Evolutionary conservation across 495 filamentous ascomycete species (phyloP).

Genomic region (Lasiosphaeris hirsuta): DNA sequence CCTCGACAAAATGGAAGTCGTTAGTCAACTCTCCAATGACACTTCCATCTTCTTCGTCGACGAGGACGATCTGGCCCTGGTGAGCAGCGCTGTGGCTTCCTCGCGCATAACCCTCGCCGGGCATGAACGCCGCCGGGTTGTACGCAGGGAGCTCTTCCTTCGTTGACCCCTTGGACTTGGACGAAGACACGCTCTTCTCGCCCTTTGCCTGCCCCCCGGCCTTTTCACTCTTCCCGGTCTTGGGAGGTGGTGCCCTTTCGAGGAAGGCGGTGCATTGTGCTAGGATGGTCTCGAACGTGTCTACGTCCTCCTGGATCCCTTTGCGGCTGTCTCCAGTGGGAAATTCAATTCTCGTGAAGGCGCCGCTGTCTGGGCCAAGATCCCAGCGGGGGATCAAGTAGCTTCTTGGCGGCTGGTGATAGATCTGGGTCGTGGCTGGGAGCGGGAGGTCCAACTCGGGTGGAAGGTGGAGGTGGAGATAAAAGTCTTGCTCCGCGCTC

Average conservation of each 20-base stretch:
- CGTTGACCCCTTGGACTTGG: slow-evolving; percentile 38
- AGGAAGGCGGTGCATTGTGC: slow-evolving; percentile 94
- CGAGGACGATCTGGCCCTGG: slow-evolving; percentile 79
- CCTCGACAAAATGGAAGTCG: slow-evolving; percentile 75
- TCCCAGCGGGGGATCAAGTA: slow-evolving; percentile 95
- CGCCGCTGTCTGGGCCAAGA: slow-evolving; percentile 76
- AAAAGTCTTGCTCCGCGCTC: slow-evolving; percentile 83
- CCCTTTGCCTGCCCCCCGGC: slow-evolving; percentile 22
- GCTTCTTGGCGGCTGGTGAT: slow-evolving; percentile 81
- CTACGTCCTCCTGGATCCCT: slow-evolving; percentile 83
- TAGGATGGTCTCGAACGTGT: slow-evolving; percentile 94
- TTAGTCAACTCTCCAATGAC: slow-evolving; percentile 88
- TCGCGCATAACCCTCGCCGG: slow-evolving; percentile 70
- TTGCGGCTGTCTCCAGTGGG: slow-evolving; percentile 64
- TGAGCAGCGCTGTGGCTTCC: slow-evolving; percentile 48
- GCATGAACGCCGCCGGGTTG: slow-evolving; percentile 75
- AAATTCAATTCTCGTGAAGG: slow-evolving; percentile 89
- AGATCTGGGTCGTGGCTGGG: slow-evolving; percentile 91
- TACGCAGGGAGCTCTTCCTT: slow-evolving; percentile 56
- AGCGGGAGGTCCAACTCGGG: slow-evolving; percentile 90
- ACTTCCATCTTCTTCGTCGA: slow-evolving; percentile 93
- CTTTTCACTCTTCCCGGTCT: slow-evolving; percentile 13
- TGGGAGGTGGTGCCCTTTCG: slow-evolving; percentile 66
- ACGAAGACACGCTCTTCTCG: slow-evolving; percentile 23
- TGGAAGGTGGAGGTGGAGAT: slow-evolving; percentile 86